Evolutionary conservation across 2,329 filamentous ascomycete genomes (phyloP).

Genomic region (Cucurbitaria berberidis): DNA sequence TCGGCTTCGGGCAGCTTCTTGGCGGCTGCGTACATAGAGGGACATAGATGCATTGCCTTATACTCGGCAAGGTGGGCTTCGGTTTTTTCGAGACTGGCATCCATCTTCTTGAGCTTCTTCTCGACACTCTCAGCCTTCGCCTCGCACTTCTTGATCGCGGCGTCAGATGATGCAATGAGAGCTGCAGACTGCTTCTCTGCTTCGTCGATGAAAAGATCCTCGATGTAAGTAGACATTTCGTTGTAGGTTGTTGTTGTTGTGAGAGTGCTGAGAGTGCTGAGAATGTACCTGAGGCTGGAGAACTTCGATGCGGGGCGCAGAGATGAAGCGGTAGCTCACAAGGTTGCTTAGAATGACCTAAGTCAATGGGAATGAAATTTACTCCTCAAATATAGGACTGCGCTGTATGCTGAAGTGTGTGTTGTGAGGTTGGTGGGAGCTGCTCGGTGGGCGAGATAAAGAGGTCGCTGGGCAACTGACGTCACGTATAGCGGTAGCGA

Average conservation of each 20-base stretch:
- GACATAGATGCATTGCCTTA: background rate
- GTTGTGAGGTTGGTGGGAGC: background rate
- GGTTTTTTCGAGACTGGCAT: background rate
- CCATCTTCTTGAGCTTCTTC: background rate
- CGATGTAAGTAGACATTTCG: background rate
- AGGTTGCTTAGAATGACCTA: background rate
- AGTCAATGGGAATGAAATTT: background rate
- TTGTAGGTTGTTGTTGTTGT: background rate
- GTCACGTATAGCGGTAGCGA: background rate
- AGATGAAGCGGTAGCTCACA: background rate
- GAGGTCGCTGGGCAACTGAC: background rate
- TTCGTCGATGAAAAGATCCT: background rate
- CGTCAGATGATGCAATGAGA: background rate
- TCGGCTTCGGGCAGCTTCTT: background rate
- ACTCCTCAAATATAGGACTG: background rate
- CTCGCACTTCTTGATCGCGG: background rate
- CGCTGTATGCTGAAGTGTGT: background rate
- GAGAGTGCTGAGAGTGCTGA: background rate
- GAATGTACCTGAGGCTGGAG: background rate
- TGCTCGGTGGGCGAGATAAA: background rate
- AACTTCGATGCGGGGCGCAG: background rate
- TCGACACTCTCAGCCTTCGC: background rate
- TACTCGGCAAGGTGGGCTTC: background rate
- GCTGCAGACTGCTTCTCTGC: background rate
- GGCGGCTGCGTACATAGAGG: background rate